Evolutionary conservation across 495 filamentous ascomycete genomes (phyloP).

Genomic region (Amniculicola lignicola): DNA sequence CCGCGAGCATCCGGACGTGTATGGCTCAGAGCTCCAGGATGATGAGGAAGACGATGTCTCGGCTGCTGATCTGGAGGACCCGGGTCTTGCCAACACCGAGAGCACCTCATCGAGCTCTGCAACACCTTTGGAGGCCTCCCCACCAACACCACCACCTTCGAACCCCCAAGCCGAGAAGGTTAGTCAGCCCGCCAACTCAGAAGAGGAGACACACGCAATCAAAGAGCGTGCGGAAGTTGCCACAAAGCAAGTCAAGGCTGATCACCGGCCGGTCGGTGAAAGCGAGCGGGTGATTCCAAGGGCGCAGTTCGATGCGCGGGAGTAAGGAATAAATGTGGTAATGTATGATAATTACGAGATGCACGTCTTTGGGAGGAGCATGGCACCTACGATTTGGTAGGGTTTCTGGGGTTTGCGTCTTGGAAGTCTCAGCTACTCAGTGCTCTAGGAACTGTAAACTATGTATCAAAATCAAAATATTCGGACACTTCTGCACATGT

Average conservation of each 20-base stretch:
- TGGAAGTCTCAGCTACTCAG: too few species aligned
- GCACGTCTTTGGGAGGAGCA: too few species aligned
- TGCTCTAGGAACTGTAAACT: too few species aligned
- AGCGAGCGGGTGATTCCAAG: constrained; percentile 23
- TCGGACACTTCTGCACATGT: too few species aligned
- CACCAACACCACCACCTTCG: neutral
- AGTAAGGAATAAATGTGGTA: too few species aligned
- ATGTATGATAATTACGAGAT: too few species aligned
- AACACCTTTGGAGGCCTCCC: neutral
- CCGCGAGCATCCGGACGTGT: constrained; percentile 82
- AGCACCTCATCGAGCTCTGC: neutral
- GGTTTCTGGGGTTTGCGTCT: too few species aligned
- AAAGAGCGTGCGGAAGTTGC: constrained; percentile 1
- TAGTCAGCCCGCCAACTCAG: neutral
- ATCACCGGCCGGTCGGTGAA: constrained; percentile 9
- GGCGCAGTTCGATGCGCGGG: constrained; percentile 19
- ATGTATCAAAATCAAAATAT: too few species aligned
- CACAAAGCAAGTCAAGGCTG: constrained; percentile 14
- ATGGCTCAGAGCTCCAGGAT: constrained; percentile 82
- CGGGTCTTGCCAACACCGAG: neutral
- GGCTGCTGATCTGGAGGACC: constrained; percentile 2
- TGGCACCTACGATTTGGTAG: too few species aligned
- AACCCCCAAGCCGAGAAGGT: neutral
- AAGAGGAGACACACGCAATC: neutral
- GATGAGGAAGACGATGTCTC: constrained; percentile 64